These are phyloP conservation scores for Ochromonadaceae sp. DNA, from an alignment of 352 stramenopile species.

Conservation along the genomic window DNA sequence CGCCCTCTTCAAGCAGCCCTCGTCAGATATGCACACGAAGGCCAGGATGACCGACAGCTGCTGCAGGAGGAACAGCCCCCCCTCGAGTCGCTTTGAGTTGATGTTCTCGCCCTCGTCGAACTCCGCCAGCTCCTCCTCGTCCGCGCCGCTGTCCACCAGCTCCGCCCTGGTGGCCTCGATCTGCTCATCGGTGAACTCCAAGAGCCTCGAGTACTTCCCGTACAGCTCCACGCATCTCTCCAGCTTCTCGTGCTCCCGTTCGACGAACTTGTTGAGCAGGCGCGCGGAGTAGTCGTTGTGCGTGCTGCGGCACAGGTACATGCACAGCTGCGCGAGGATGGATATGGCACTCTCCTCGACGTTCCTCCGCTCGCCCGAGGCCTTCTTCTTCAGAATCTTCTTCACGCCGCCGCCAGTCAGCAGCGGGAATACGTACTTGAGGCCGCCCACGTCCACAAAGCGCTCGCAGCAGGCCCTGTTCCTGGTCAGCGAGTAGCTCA, in stretches of 20 bases:
- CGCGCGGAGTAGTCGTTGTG: constrained; percentile 1
- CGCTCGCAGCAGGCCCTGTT: constrained; percentile 48
- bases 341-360: background rate
- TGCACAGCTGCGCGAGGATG: constrained; percentile 7
- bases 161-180: background rate
- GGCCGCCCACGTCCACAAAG: constrained; percentile 44
- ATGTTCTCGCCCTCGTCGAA: constrained; percentile 21
- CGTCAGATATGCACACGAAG: too few relatives aligned
- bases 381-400: constrained; percentile 8
- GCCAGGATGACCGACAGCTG: constrained; percentile 30
- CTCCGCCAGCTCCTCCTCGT: background rate
- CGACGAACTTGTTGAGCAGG: constrained; percentile 34
- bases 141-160: constrained; percentile 20
- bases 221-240: constrained; percentile 32
- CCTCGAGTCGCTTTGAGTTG: constrained; percentile 24
- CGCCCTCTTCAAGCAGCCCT: too few relatives aligned
- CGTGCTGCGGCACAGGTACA: background rate
- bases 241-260: constrained; percentile 30
- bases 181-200: background rate
- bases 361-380: background rate
- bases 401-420: constrained; percentile 48
- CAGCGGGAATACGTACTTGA: constrained; percentile 46
- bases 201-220: constrained; percentile 31
- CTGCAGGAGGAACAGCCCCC: constrained; percentile 30
- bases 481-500: constrained; percentile 43